phyloP scores from a whole-genome alignment of 768 basidiomycete species.

The Gymnopilus junonius region DNA sequence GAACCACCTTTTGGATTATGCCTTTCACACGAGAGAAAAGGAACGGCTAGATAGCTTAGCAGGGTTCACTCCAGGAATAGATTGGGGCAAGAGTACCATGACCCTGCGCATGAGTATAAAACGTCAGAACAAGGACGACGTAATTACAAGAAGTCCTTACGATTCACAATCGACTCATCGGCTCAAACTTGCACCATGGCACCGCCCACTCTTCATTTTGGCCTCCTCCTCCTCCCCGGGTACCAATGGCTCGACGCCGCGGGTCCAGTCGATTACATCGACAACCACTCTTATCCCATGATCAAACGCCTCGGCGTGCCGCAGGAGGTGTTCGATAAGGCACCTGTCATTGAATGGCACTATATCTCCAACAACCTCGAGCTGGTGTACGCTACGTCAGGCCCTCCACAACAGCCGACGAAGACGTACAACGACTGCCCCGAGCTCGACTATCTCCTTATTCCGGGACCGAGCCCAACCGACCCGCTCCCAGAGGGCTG shows the following conservation, averaged over 20 bases:
- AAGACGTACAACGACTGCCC: constrained; percentile 25
- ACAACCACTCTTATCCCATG: constrained; percentile 19
- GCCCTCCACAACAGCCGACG: constrained; percentile 23
- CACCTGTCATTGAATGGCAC: constrained; percentile 26
- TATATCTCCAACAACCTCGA: constrained; percentile 21
- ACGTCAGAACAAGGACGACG: not conserved
- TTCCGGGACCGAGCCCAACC: constrained; percentile 24
- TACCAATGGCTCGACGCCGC: too few species aligned
- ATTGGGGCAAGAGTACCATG: too few species aligned
- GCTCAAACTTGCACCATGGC: too few species aligned
- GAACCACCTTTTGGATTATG: too few species aligned
- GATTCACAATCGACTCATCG: too few species aligned
- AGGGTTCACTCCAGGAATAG: too few species aligned
- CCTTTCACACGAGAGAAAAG: too few species aligned
- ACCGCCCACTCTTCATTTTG: constrained; percentile 8
- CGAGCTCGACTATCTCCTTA: constrained; percentile 27
- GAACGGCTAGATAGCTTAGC: too few species aligned
- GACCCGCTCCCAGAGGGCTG: constrained; percentile 14
- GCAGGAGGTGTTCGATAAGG: constrained; percentile 13
- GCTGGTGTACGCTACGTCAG: constrained; percentile 19
- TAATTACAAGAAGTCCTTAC: too few species aligned
- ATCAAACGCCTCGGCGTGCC: not conserved
- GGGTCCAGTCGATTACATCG: constrained; percentile 25
- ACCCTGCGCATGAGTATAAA: too few species aligned
- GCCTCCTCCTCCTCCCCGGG: too few species aligned